Percentiles rank a stretch among this genome's conserved stretches.
Conservation (phyloP, 495 filamentous ascomycete genomes). For the Penicillium samsonianum region DNA sequence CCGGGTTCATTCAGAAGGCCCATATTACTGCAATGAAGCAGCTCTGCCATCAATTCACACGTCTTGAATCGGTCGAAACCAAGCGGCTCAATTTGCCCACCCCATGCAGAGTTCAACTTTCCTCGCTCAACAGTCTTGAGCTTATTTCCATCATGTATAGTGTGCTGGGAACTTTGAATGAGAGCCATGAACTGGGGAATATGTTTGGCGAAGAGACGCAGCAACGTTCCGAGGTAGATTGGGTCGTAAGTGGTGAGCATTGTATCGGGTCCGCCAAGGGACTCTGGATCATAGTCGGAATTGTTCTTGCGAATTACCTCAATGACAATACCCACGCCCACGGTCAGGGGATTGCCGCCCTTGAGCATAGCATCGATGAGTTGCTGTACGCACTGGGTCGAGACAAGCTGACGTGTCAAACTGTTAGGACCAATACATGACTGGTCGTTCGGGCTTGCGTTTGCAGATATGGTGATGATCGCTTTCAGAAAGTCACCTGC, state of each 20-base stretch:
- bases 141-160: constrained; percentile 59
- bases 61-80: constrained; percentile 99
- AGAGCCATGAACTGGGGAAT: constrained; percentile 97
- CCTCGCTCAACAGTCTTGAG: constrained; percentile 60
- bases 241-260: constrained; percentile 83
- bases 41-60: constrained; percentile 97
- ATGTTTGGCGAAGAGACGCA: constrained; percentile 84
- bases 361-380: constrained; percentile 89
- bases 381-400: constrained; percentile 73
- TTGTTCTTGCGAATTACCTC: constrained; percentile 99
- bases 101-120: constrained; percentile 81
- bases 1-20: constrained; percentile 90
- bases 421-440: constrained; percentile 98
- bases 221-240: constrained; percentile 92
- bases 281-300: constrained; percentile 96
- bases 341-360: constrained; percentile 91
- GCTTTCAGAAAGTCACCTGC: constrained; percentile 98
- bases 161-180: constrained; percentile 66
- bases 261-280: constrained; percentile 72
- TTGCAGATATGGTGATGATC: constrained; percentile 98
- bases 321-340: constrained; percentile 96
- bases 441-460: constrained; percentile 95
- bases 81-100: constrained; percentile 86
- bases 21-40: constrained; percentile 99
- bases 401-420: constrained; percentile 94